phyloP scores from a whole-genome alignment of 768 basidiomycete species.

The Agrocybe chaxingu region DNA sequence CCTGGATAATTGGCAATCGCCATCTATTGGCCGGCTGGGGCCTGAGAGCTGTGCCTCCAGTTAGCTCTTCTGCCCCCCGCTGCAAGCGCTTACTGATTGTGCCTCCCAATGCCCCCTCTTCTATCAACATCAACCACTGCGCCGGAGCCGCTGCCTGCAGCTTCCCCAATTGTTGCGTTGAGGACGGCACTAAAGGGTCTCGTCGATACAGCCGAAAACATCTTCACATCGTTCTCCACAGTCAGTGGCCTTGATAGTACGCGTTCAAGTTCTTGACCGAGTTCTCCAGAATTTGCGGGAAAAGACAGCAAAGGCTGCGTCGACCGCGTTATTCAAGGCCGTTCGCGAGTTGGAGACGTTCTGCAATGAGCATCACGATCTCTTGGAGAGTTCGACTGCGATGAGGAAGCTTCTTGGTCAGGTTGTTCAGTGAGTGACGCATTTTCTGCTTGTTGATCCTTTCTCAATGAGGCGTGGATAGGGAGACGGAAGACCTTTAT shows the following conservation, averaged over 20 bases:
- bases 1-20: no score
- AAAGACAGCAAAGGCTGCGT: neutral
- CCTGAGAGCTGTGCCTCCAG: no score
- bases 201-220: neutral
- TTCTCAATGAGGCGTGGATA: neutral
- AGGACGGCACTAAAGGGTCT: constrained; percentile 5
- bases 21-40: no score
- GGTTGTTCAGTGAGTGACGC: constrained; percentile 2
- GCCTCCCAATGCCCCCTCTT: no score
- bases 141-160: no score
- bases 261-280: neutral
- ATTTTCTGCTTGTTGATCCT: no score
- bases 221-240: neutral
- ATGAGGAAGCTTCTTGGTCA: constrained; percentile 4
- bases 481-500: constrained; percentile 6
- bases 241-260: neutral
- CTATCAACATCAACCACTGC: no score
- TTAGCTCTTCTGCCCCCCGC: no score
- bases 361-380: constrained; percentile 4
- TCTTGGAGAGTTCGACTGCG: constrained; percentile 4
- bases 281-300: neutral
- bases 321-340: constrained; percentile 3
- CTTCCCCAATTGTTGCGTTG: constrained; percentile 22
- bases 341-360: constrained; percentile 6
- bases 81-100: no score